Base-by-base conservation (phyloP, 352 stramenopile species). In the Pilasporangium apinafurcum region DNA sequence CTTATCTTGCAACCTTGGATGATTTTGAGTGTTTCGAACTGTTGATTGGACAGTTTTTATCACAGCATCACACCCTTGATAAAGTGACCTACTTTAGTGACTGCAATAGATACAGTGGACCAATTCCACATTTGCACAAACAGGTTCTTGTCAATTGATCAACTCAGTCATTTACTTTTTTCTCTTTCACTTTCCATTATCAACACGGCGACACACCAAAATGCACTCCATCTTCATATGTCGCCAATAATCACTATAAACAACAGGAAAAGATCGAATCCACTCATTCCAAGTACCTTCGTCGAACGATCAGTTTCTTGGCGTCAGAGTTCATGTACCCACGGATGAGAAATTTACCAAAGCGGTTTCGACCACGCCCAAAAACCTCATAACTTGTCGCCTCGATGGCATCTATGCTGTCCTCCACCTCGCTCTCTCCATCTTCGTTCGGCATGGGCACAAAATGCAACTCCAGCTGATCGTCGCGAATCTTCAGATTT, bases 201-300 rank as follows among this genome's bases (percentile, higher is more conserved):
- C n/a, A n/a, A n/a, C n/a, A n/a, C n/a, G n/a, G n/a, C n/a, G n/a
- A n/a, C n/a, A n/a, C n/a, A n/a, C n/a, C n/a, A n/a, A n/a, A n/a
- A n/a, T n/a, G n/a, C n/a, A n/a, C n/a, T n/a, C n/a, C n/a, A n/a
- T n/a, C n/a, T n/a, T n/a, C n/a, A n/a, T n/a, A n/a, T n/a, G n/a
- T n/a, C n/a, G n/a, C n/a, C n/a, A n/a, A n/a, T n/a, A n/a, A n/a
- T n/a, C 30, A 14, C 30, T n/a, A 34, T 12, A 34, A n/a, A 12
- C 12, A 34, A 34, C 12, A 34, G 12, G n/a, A n/a, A 14, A 14
- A 34, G n/a, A n/a, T n/a, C n/a, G n/a, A n/a, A n/a, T n/a, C 13
- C n/a, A n/a, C n/a, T n/a, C n/a, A n/a, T n/a, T 85, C 68, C 46
- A 84, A 58, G 58, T 88, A 88, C 32, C 59, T 59, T 18, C 76